Evolutionary conservation across 2,329 filamentous ascomycete species (phyloP).

Genomic region (Cytospora mali): DNA sequence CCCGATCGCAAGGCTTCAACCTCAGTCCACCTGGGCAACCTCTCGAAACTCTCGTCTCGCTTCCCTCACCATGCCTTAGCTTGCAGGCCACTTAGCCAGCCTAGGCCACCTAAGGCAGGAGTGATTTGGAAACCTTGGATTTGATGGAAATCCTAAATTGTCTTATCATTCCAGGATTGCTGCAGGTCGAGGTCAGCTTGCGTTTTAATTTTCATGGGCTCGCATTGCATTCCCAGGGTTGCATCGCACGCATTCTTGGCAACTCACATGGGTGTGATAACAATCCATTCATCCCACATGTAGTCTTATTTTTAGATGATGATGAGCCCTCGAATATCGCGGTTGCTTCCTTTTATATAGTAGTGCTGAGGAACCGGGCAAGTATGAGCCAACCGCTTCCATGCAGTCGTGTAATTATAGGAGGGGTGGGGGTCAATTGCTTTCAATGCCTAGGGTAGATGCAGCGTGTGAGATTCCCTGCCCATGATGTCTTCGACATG

Average conservation of each 20-base stretch:
- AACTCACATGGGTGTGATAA: neutral
- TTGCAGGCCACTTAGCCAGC: conserved; percentile 7
- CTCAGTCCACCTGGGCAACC: no score
- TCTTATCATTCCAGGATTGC: neutral
- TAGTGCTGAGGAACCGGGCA: neutral
- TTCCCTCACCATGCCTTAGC: neutral
- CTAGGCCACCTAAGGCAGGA: conserved; percentile 15
- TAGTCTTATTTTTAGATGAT: neutral
- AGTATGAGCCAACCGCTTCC: neutral
- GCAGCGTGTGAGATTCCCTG: no score
- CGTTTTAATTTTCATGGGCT: neutral
- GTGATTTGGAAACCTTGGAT: neutral
- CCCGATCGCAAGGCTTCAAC: neutral
- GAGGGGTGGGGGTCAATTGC: no score
- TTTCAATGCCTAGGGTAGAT: no score
- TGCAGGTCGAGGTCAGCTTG: neutral
- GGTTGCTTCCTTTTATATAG: neutral
- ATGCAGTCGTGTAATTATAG: neutral
- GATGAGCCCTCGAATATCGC: neutral
- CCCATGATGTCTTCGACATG: no score
- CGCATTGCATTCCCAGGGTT: neutral
- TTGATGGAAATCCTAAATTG: neutral
- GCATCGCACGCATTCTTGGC: neutral
- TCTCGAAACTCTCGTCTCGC: neutral
- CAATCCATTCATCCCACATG: neutral